Conservation (phyloP, 805 yeast genomes). For the Monosporozyma aquatica region DNA sequence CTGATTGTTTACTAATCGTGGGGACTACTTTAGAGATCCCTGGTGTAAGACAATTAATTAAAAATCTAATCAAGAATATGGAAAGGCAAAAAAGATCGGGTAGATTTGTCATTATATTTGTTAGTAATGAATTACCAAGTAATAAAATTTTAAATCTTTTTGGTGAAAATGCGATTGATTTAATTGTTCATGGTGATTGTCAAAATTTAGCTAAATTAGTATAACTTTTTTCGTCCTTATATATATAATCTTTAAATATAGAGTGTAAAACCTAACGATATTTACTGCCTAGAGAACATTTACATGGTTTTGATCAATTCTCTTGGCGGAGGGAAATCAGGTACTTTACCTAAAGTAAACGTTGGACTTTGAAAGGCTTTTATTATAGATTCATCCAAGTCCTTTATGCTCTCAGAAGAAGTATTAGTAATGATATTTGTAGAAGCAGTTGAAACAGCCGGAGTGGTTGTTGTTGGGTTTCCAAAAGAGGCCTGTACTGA, state of each 20-base stretch:
- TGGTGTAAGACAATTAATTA: constrained; percentile 54
- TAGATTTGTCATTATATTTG: constrained; percentile 56
- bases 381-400: constrained; percentile 36
- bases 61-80: constrained; percentile 50
- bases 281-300: too few relatives aligned
- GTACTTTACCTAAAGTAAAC: constrained; percentile 56
- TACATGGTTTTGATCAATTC: constrained; percentile 21
- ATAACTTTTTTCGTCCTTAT: background rate
- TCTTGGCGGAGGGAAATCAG: constrained; percentile 65
- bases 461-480: background rate
- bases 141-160: constrained; percentile 41
- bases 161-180: constrained; percentile 39
- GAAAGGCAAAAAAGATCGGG: constrained; percentile 32
- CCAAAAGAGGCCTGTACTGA: constrained; percentile 7
- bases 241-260: too few relatives aligned
- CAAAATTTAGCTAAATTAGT: constrained; percentile 39
- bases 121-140: constrained; percentile 48
- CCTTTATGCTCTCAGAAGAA: constrained; percentile 17
- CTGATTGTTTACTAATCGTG: constrained; percentile 72
- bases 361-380: constrained; percentile 38
- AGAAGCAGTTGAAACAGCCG: background rate
- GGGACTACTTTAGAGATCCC: constrained; percentile 84
- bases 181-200: constrained; percentile 57
- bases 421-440: background rate
- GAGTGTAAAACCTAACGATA: too few relatives aligned